A percentile compares a stretch with the other conserved stretches of the same genome.
phyloP scores from a whole-genome alignment of 148 eudicot species.

The Nyssa sinensis region DNA sequence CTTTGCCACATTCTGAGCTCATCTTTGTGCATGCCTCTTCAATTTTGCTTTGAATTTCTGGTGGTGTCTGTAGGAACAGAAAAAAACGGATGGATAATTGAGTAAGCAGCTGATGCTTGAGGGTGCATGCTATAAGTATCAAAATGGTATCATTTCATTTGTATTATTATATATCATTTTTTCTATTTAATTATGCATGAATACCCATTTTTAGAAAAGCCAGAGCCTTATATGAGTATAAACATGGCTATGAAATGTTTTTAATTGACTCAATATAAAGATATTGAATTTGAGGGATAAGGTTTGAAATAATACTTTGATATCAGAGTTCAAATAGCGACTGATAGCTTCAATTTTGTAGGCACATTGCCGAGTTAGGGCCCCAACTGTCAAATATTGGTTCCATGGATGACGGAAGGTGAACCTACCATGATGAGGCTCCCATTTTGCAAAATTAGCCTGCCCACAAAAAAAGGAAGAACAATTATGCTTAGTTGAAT shows the following conservation, averaged over 20 bases:
- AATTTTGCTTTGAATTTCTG: slow-evolving; percentile 28
- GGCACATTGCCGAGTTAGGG: slow-evolving; percentile 41
- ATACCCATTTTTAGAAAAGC: too few relatives aligned
- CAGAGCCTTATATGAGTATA: too few relatives aligned
- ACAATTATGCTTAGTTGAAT: not conserved
- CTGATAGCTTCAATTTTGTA: slow-evolving; percentile 41
- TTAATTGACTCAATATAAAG: too few relatives aligned
- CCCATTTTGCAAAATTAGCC: slow-evolving; percentile 62
- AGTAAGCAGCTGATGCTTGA: too few relatives aligned
- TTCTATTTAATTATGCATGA: too few relatives aligned
- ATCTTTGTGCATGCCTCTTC: slow-evolving; percentile 35
- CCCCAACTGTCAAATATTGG: slow-evolving; percentile 41
- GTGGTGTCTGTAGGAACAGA: slow-evolving; percentile 28
- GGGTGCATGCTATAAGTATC: too few relatives aligned
- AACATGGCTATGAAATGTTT: too few relatives aligned
- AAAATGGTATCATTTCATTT: too few relatives aligned
- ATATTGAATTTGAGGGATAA: too few relatives aligned
- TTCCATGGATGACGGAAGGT: slow-evolving; percentile 49
- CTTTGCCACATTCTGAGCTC: slow-evolving; percentile 52
- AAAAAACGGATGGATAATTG: too few relatives aligned
- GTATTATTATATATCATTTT: too few relatives aligned
- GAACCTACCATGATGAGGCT: slow-evolving; percentile 51
- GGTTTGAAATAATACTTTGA: slow-evolving; percentile 30
- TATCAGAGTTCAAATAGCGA: slow-evolving; percentile 21
- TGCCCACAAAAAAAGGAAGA: too few relatives aligned